Base-by-base conservation (phyloP, 148 eudicot species). In the Heliamphora exappendiculata region DNA sequence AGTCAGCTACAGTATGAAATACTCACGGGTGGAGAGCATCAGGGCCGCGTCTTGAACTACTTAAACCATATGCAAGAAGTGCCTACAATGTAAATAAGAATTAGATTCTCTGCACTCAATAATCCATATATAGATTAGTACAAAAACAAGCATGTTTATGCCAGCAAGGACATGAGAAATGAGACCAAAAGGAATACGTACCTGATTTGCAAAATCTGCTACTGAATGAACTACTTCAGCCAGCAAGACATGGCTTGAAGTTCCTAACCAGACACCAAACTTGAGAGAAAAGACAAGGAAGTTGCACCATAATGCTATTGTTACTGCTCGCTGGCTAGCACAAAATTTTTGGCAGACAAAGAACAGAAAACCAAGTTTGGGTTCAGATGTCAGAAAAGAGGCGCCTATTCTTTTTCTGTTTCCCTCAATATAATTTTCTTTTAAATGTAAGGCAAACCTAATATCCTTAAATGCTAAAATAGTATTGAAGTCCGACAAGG, bases 171-270 rank as follows among this genome's bases (percentile, higher is more conserved):
- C 10, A 24, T 41, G 53, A 78, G 29, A 47, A 75, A 49, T 67
- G 34, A 47, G 57, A 42, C 39, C 26, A 72, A 49, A 24, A 63
- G 36, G 34, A n/a, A 8, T 2, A 28, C 12, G 47, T 76, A 89
- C 98, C 98, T 95, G 98, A 78, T 95, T 95, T 64, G 98, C 97
- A 77, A 95, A 89, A 88, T 95, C 98, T 49, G 97, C 97, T 76
- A 87, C 82, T 47, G 97, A 92, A 78, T 92, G 97, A 75, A 95
- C 85, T 78, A 87, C 90, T 84, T 95, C 98, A 66, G 98, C 98
- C 72, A 95, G 81, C 86, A 95, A 89, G 37, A 95, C 96, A 84
- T 95, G 98, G 83, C 99, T 95, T 71, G 99, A 89, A 72, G 93
- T 92, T 64, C 80, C 76, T 53, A 86, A 83, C 98, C 97, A 95